Evolutionary conservation across 345 rosid genomes (phyloP), one percentile per base, ranked within the genome.

Genomic region (Euphorbia tirucalli): DNA sequence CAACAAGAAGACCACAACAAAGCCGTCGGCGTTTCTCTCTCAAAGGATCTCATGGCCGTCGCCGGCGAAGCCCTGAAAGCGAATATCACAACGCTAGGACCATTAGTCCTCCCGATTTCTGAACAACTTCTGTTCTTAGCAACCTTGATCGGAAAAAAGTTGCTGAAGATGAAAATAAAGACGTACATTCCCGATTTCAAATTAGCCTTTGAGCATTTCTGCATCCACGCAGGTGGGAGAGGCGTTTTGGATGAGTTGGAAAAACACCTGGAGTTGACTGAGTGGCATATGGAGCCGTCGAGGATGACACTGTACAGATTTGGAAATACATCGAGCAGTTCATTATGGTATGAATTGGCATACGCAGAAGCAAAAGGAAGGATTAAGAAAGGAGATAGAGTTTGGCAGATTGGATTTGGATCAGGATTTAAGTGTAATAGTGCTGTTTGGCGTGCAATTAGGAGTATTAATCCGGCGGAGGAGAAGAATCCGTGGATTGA

Each of bases 381-480:
- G 78, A 84, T 92, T 31, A 83, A 75, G 72, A 84, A 75, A 69
- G 91, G 97, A 24, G 92, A 88, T 31, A 74, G 91, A 65, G 86
- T 86, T 0, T 88, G 96, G 94, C 96, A 88, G 72, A 92, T 92
- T 30, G 96, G 89, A 0, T 86, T 92, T 30, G 97, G 96, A 7
- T 88, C 97, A 0, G 93, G 96, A 1, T 90, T 92, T 70, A 90
- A 90, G 83, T 90, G 97, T 74, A 88, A 88, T 62, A 92, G 93
- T 70, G 91, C 88, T 0, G 96, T 90, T 46, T 90, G 96, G 93
- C 59, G 62, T 24, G 97, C 97, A 0, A 73, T 91, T 60, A 87
- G 68, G 85, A 83, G 85, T 10, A 79, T 91, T 58, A 71, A 88
- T 77, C 90, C 97, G 0, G 63, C 78, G 0, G 73, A 83, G 71